Conservation (phyloP, 2,329 filamentous ascomycete species). For the Acephala macrosclerotiorum region DNA sequence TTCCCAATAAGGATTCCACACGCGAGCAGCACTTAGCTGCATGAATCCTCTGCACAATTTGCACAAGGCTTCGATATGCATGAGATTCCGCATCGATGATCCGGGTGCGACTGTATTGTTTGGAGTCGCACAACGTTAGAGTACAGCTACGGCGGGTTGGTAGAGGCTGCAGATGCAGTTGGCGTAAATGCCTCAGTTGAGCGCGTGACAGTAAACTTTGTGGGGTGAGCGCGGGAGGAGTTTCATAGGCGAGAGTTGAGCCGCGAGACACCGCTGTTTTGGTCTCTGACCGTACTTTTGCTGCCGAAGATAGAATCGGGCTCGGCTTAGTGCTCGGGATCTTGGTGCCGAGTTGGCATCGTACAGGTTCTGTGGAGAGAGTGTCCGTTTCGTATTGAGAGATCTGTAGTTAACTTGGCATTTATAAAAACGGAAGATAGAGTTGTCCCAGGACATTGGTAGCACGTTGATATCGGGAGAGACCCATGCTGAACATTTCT, state of each 20-base stretch:
- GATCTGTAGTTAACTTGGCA: background rate
- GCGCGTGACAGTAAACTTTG: constrained; percentile 12
- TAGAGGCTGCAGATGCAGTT: constrained; percentile 17
- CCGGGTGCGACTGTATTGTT: background rate
- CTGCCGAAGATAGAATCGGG: background rate
- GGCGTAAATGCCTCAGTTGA: constrained; percentile 31
- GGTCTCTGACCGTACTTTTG: background rate
- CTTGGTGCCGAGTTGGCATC: too few species aligned
- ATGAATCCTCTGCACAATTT: background rate
- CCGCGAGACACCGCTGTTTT: constrained; percentile 1
- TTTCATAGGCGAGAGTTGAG: background rate
- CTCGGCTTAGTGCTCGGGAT: background rate
- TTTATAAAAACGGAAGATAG: background rate
- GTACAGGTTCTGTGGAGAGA: background rate
- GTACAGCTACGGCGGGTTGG: background rate
- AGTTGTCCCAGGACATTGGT: background rate
- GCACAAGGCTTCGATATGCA: background rate
- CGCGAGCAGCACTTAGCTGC: background rate
- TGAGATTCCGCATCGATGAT: background rate
- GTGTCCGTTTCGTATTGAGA: background rate
- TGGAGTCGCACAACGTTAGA: background rate
- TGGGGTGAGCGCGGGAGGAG: constrained; percentile 4
- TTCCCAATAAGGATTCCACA: background rate
- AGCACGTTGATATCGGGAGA: background rate
- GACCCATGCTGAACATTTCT: background rate